A percentile compares a stretch with the other conserved stretches of the same genome.
phyloP scores from a whole-genome alignment of 2,329 filamentous ascomycete genomes.

The Trichoderma sp. region DNA sequence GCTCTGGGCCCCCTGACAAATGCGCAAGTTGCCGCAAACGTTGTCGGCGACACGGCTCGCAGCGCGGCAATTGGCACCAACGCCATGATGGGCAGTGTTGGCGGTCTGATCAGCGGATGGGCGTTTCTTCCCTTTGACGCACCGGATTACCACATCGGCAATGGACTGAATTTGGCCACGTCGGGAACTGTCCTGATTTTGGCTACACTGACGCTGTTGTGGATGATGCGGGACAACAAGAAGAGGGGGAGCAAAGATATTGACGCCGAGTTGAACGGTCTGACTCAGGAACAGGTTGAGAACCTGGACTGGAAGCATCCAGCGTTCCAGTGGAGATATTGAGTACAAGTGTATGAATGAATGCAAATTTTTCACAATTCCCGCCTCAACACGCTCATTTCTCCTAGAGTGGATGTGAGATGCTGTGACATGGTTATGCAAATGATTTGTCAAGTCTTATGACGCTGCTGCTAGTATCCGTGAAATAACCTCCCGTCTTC shows the following conservation, averaged over 20 bases:
- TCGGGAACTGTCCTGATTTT: conserved; percentile 53
- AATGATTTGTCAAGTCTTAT: neutral
- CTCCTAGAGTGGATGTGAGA: neutral
- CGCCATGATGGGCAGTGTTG: conserved; percentile 73
- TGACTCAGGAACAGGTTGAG: conserved; percentile 55
- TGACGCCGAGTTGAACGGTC: conserved; percentile 52
- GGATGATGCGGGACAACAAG: conserved; percentile 65
- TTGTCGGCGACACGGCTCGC: conserved; percentile 69
- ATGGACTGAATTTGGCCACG: conserved; percentile 68
- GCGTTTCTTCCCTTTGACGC: conserved; percentile 63
- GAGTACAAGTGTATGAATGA: neutral
- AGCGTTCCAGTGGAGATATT: conserved; percentile 57
- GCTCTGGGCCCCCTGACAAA: conserved; percentile 65
- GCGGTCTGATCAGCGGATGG: conserved; percentile 68
- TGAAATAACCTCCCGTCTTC: neutral
- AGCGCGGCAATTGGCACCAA: conserved; percentile 66
- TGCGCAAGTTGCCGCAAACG: conserved; percentile 68
- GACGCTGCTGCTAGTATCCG: neutral
- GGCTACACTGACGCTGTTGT: conserved; percentile 51
- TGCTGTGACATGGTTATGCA: neutral
- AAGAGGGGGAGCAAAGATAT: conserved; percentile 34
- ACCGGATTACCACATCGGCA: conserved; percentile 69
- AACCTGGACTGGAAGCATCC: conserved; percentile 69
- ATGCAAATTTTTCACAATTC: neutral
- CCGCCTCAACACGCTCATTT: neutral